Evolutionary conservation across 2,329 filamentous ascomycete genomes (phyloP), one percentile per base, ranked within the genome.

Genomic region (Botrytis sinoallii): DNA sequence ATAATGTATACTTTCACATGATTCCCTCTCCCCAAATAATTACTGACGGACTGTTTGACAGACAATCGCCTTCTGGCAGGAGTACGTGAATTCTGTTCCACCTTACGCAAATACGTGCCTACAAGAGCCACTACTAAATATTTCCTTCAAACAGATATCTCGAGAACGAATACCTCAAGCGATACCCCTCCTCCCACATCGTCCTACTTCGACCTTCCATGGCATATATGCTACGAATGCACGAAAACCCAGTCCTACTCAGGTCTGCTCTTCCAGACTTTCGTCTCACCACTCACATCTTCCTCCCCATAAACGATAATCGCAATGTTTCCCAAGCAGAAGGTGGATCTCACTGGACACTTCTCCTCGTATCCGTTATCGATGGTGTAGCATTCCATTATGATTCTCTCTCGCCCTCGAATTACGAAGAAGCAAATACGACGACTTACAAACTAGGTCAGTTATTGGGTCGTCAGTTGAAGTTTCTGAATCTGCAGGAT

Each of bases 31-130:
- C 48, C 16, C 25, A 65, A 25, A 22, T 25, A 40, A 46, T 42
- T 72, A 64, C 74, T 78, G 73, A 76, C 57, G 25, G 18, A 22
- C 46, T 42, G 38, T 40, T n/a, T 78, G 5, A 69, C 25, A 95
- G 93, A 95, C 94, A 79, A 98, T 99, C 77, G 92, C 94, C 69
- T 98, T 99, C 82, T 99, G 96, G 95, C 93, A 98, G 87, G 95
- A 98, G 88, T 97, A 90, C 79, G 60, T 48, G n/a, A 46, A 16
- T 20, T 38, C 38, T 32, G n/a, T 40, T 63, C 57, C 55, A 69
- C 71, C 71, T 29, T 25, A 68, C 67, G 38, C 35, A 29, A 40
- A 65, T 10, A 55, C 44, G 12, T 68, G 61, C 61, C 64, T 85
- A 74, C 76, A 74, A 74, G 66, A 38, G 40, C 29, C 25, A 60